Evolutionary conservation across 2,329 filamentous ascomycete species (phyloP).

Genomic region (Zymoseptoria pseudotritici): DNA sequence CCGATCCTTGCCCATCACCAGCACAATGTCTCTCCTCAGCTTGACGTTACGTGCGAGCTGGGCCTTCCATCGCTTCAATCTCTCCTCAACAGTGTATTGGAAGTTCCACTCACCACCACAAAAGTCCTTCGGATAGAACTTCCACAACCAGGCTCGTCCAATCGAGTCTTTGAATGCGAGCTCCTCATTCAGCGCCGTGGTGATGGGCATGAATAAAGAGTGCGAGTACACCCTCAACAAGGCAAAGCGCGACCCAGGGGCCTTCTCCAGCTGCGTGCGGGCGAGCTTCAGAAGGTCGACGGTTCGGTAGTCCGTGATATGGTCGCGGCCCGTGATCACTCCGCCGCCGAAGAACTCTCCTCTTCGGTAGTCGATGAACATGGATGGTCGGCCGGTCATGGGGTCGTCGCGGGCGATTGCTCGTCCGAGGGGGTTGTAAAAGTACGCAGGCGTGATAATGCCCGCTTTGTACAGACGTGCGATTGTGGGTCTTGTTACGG

Average conservation of each 20-base stretch:
- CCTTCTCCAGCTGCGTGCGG: constrained; percentile 22
- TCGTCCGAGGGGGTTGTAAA: constrained; percentile 28
- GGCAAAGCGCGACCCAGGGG: constrained; percentile 31
- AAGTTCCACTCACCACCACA: constrained; percentile 38
- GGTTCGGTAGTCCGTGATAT: constrained; percentile 29
- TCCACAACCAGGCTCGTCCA: constrained; percentile 39
- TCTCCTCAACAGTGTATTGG: constrained; percentile 33
- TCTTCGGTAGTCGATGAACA: constrained; percentile 40
- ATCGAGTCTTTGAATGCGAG: constrained; percentile 37
- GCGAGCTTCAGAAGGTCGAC: constrained; percentile 30
- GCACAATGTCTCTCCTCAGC: constrained; percentile 35
- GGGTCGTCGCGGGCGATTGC: constrained; percentile 34
- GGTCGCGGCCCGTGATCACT: constrained; percentile 16
- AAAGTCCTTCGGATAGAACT: constrained; percentile 43
- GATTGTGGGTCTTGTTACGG: constrained; percentile 36
- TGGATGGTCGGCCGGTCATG: constrained; percentile 29
- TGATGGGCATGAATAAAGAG: constrained; percentile 45
- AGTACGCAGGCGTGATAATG: constrained; percentile 32
- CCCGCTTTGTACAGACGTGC: constrained; percentile 42
- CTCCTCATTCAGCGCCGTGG: constrained; percentile 10
- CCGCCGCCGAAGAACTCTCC: too few relatives aligned
- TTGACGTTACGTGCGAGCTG: constrained; percentile 29
- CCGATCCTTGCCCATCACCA: constrained; percentile 41
- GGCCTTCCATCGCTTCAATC: constrained; percentile 25
- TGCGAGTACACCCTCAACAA: constrained; percentile 42